Evolutionary conservation across 116 monocot genomes (phyloP), one percentile per base, ranked within the genome.

Genomic region (Iris pallida): DNA sequence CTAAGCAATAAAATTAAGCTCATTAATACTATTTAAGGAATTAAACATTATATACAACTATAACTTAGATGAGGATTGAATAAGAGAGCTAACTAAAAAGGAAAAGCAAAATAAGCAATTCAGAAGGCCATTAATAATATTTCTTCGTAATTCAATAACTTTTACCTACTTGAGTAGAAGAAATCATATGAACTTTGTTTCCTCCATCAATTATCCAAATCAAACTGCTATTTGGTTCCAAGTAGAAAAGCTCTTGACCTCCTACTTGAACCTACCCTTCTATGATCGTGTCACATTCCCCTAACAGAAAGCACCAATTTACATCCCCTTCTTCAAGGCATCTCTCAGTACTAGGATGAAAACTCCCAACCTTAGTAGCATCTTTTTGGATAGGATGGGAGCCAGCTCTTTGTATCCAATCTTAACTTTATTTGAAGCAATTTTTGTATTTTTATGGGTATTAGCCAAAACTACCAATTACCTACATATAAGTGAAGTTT

Each of bases 211-310:
- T 88, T 58, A 93, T 77, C 98, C 98, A 98, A 70, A 98, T 73
- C 51, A 98, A 57, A 73, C 73, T 85, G 77, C 86, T 53, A 67
- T 98, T 75, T 46, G 98, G 87, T 68, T 98, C 98, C 93, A 98
- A 81, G 57, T 98, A 98, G 45, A 98, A 98, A 76, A 93, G 98
- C 68, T 98, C 98, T 62, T 98, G 98, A 53, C 98, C 98, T 67
- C 98, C 98, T 47, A 93, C 74, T 72, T 86, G 90, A 73, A 93
- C 93, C 68, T 93, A 88, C 43, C 93, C 98, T 82, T 90, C 87
- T 77, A 93, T 62, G 45, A 90, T 79, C 73, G 54, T 88, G 74
- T 98, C 93, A 71, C 98, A 98, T 46, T 43, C 19, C 19, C 72
- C 84, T n/a, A 85, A 87, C 45, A 65, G 30, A 46, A 98, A 93